Percentiles rank a stretch among this genome's conserved stretches.
These are phyloP conservation scores for Canna indica DNA, from an alignment of 176 grass and related monocot species.

Conservation along the genomic window DNA sequence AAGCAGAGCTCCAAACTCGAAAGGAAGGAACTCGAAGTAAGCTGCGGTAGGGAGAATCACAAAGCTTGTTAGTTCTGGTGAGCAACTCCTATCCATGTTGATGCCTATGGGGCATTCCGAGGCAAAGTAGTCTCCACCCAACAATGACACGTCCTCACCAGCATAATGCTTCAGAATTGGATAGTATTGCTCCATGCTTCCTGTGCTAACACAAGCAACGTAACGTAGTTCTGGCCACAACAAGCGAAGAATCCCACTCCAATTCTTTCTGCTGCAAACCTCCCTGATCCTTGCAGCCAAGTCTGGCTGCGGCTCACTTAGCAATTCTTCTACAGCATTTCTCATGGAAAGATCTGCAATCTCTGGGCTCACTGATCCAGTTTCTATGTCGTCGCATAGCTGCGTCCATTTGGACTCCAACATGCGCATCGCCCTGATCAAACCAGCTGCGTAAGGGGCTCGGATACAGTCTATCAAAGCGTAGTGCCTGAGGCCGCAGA, in stretches of 20 bases:
- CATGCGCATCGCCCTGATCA: constrained; percentile 19
- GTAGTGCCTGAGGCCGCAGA: constrained; percentile 17
- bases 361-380: constrained; percentile 4
- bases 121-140: constrained; percentile 24
- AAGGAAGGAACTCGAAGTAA: constrained; percentile 40
- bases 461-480: constrained; percentile 17
- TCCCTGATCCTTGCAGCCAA: constrained; percentile 11
- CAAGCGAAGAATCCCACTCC: constrained; percentile 13
- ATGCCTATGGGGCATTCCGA: constrained; percentile 27
- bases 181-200: constrained; percentile 31
- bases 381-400: constrained; percentile 27
- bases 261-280: constrained; percentile 11
- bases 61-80: constrained; percentile 20
- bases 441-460: constrained; percentile 25
- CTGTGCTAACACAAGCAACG: constrained; percentile 27
- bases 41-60: constrained; percentile 21
- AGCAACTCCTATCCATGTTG: constrained; percentile 17
- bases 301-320: constrained; percentile 15
- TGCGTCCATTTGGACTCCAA: constrained; percentile 22
- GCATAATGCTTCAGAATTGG: constrained; percentile 23
- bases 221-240: constrained; percentile 29
- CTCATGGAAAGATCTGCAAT: constrained; percentile 18
- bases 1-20: neutral
- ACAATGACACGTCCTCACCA: constrained; percentile 11
- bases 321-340: constrained; percentile 15